These are phyloP conservation scores for Candida sanyiensis DNA, from an alignment of 805 yeast genomes.

Conservation along the genomic window DNA sequence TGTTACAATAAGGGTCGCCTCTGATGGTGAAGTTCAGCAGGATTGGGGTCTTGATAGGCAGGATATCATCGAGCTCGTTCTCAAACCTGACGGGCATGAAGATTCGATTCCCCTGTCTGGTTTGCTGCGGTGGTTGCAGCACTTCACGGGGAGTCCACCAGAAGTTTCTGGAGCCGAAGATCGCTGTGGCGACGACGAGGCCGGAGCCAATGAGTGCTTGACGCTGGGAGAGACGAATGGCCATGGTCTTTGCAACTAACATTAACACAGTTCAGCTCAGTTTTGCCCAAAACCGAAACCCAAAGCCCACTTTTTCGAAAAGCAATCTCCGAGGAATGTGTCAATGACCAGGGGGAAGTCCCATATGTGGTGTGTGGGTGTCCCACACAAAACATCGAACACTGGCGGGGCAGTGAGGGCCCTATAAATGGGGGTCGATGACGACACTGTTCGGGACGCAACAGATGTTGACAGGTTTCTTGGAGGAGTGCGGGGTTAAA, in stretches of 20 bases:
- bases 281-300: too few relatives aligned
- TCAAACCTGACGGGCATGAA: conserved; percentile 51
- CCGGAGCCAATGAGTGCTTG: conserved; percentile 25
- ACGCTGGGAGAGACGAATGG: conserved; percentile 14
- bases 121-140: conserved; percentile 33
- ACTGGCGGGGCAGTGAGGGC: too few relatives aligned
- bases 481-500: too few relatives aligned
- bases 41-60: conserved; percentile 51
- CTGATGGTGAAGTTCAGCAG: conserved; percentile 65
- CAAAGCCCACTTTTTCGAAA: too few relatives aligned
- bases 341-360: too few relatives aligned
- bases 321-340: too few relatives aligned
- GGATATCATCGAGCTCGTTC: conserved; percentile 51
- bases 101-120: conserved; percentile 35
- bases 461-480: too few relatives aligned
- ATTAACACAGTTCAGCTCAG: too few relatives aligned
- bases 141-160: conserved; percentile 33
- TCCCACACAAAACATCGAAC: too few relatives aligned
- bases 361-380: too few relatives aligned
- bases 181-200: conserved; percentile 19
- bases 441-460: too few relatives aligned
- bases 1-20: conserved; percentile 58
- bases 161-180: conserved; percentile 20
- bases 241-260: not conserved
- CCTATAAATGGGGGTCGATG: too few relatives aligned